Evolutionary conservation across 2,329 filamentous ascomycete species (phyloP), one percentile per base, ranked within the genome.

Genomic region (Colletotrichum sp.): DNA sequence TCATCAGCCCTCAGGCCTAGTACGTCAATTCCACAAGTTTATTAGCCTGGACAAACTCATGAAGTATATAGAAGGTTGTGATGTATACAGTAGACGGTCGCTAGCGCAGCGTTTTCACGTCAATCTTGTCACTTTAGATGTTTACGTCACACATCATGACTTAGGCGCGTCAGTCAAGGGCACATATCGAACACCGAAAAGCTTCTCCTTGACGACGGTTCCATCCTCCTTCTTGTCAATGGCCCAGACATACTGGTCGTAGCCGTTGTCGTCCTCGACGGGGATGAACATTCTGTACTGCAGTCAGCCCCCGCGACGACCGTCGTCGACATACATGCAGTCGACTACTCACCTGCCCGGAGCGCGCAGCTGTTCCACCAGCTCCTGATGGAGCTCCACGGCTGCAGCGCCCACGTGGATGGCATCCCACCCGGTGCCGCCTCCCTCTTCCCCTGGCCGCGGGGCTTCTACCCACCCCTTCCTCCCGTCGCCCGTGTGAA

Each of bases 381-480:
- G 85, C 75, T 91, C 90, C 21, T 90, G 82, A 82, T 98, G 96
- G 71, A 98, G 85, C 81, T 92, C 90, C 28, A 86, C 90, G 1
- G 96, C 96, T 9, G 95, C 95, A 1, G 97, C 97, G 0, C 97
- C 97, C 4, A 99, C 97, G 83, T 99, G 97, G 75, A 99, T 99
- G 4, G 95, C 96, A 88, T 99, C 95, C 89, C 96, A 99, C 0
- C 92, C 89, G 34, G 84, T 85, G 77, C 86, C 88, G 14, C 87
- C 85, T 71, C 88, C 88, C 7, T 87, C 88, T 60, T 84, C 84
- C 3, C 86, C 91, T 80, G 81, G 85, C 72, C 85, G 81, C 2
- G 81, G 77, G 13, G 81, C 79, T 79, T 89, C 90, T 3, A 88
- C 81, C 89, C 90, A 93, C 1, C 94, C 94, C 77, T 90, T 89